These are phyloP conservation scores for Drosera capensis DNA, from an alignment of 148 eudicot species.

Conservation along the genomic window DNA sequence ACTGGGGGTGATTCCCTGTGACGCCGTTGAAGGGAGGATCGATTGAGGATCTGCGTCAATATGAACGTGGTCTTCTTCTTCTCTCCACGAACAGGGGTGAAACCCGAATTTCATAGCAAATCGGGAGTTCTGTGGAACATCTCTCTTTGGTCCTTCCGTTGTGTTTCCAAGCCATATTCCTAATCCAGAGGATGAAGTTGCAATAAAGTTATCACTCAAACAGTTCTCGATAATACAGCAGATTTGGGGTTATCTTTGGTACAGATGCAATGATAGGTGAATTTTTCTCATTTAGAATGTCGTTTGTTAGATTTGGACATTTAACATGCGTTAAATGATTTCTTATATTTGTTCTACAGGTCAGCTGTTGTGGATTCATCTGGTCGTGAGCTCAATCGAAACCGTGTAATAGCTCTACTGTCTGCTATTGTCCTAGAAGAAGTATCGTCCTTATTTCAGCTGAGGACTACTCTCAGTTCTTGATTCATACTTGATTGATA, in stretches of 20 bases:
- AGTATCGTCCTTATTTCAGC: conserved; percentile 22
- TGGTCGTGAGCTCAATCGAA: conserved; percentile 83
- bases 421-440: conserved; percentile 95
- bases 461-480: not conserved
- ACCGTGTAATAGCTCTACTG: conserved; percentile 86
- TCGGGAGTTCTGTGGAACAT: not conserved
- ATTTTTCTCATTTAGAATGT: too few species aligned
- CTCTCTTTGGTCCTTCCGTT: conserved; percentile 29
- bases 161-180: conserved; percentile 98
- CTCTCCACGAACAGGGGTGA: too few species aligned
- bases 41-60: too few species aligned
- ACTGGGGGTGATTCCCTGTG: too few species aligned
- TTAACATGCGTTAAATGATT: conserved; percentile 3
- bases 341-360: conserved; percentile 22
- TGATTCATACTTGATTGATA: not conserved
- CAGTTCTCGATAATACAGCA: conserved; percentile 77
- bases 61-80: too few species aligned
- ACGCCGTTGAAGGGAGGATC: too few species aligned
- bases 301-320: conserved; percentile 1
- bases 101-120: too few species aligned
- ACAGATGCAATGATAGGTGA: conserved; percentile 97
- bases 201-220: conserved; percentile 81
- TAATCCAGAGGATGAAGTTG: conserved; percentile 96
- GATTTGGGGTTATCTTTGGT: conserved; percentile 98
- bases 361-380: conserved; percentile 97